Evolutionary conservation across 768 basidiomycete species (phyloP), one percentile per base, ranked within the genome.

Genomic region (Tricholoma bakamatsutake): DNA sequence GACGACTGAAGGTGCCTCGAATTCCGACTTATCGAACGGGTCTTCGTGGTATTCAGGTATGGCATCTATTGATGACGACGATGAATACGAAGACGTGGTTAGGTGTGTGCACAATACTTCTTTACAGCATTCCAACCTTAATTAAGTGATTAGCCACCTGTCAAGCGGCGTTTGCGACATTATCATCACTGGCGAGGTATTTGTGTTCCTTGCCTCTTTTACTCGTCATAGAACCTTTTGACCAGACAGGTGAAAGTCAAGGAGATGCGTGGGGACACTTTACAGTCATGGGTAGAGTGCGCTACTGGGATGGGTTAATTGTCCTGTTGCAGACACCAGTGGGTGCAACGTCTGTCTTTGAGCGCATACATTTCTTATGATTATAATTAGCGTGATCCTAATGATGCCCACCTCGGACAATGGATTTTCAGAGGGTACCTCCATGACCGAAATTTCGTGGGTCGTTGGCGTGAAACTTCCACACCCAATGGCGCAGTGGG

Each of bases 371-470:
- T 13, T 24, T 30, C 51, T 40, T 17, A 34, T 40, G 50, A 43
- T 40, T 45, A 46, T n/a, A 30, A 28, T 50, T 59, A 78, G 77
- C 70, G 60, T 48, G 63, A 75, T 57, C 61, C 69, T 21, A 63
- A 48, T 3, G 60, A 70, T 47, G 60, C 52, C 33, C 52, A 66
- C 50, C 55, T 67, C 12, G 79, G 80, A 10, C 72, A 66, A 28
- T 82, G 75, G 78, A 62, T 82, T 51, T 81, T 81, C 52, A 78
- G 72, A 57, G 80, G 81, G 50, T 82, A 82, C 61, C 55, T 82
- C 45, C 73, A 82, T 51, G 73, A 71, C 59, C 65, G 68, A 28
- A 81, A 76, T 63, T 67, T 82, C 37, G 79, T 79, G 35, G 81
- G 81, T 34, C 71, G 78, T 18, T 81, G 81, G 81, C 75, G 81